These are phyloP conservation scores for Hypoxylon sp. DNA, from an alignment of 2,329 filamentous ascomycete genomes.

Conservation along the genomic window DNA sequence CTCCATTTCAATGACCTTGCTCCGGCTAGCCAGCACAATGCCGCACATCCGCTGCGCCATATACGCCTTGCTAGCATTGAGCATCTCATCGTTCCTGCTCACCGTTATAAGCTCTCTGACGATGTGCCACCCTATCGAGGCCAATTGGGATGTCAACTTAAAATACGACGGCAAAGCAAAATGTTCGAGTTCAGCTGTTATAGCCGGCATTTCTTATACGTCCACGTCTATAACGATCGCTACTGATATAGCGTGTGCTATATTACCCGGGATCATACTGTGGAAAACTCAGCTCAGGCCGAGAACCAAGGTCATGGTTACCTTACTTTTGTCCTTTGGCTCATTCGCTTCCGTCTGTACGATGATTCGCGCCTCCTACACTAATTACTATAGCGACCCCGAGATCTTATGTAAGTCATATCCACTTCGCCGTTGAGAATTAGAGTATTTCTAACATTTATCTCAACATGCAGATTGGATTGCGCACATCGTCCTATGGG, in stretches of 20 bases:
- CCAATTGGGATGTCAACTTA: slow-evolving; percentile 28
- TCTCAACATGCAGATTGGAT: slow-evolving; percentile 26
- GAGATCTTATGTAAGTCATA: slow-evolving; percentile 36
- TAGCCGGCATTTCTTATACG: slow-evolving; percentile 17
- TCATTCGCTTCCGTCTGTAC: slow-evolving; percentile 40
- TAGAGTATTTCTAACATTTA: not conserved
- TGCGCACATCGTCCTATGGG: slow-evolving; percentile 32
- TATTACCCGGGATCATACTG: slow-evolving; percentile 34
- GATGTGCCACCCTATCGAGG: slow-evolving; percentile 16
- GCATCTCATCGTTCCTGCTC: slow-evolving; percentile 17
- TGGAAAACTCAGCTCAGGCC: slow-evolving; percentile 32
- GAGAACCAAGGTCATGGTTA: slow-evolving; percentile 22
- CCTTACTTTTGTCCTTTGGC: slow-evolving; percentile 36
- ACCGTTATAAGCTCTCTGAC: slow-evolving; percentile 14
- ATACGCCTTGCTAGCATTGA: slow-evolving; percentile 17
- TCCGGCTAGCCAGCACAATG: slow-evolving; percentile 30
- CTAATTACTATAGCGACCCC: slow-evolving; percentile 20
- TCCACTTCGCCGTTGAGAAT: not conserved
- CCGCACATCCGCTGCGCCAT: slow-evolving; percentile 22
- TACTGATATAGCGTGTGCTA: slow-evolving; percentile 34
- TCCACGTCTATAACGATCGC: slow-evolving; percentile 17
- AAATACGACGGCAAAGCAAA: not conserved
- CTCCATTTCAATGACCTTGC: slow-evolving; percentile 35
- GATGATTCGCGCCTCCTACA: slow-evolving; percentile 35
- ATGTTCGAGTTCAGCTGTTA: not conserved